A percentile compares a stretch with the other conserved stretches of the same genome.
These are phyloP conservation scores for Henckelia pumila DNA, from an alignment of 257 asterid genomes.

Conservation along the genomic window DNA sequence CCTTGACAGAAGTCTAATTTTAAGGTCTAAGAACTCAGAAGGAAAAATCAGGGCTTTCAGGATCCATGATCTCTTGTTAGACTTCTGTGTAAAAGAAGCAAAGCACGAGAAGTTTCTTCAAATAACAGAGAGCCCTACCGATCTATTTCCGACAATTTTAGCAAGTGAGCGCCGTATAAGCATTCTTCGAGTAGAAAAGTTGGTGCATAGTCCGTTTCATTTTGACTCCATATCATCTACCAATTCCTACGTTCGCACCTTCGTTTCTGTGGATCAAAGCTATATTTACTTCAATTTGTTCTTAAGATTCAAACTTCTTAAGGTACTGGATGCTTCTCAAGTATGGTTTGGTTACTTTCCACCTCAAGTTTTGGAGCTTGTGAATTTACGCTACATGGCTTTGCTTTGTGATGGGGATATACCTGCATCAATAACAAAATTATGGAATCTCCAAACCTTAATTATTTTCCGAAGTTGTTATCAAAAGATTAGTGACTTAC, in stretches of 20 bases:
- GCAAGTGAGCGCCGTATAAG: not conserved
- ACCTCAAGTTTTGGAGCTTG: not conserved
- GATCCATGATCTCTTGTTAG: too few species aligned
- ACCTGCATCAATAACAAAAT: not conserved
- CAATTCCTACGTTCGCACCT: conserved; percentile 6
- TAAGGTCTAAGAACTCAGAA: not conserved
- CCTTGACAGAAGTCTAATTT: conserved; percentile 12
- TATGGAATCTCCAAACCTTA: too few species aligned
- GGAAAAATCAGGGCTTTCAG: too few species aligned
- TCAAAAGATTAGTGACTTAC: too few species aligned
- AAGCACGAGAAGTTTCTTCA: not conserved
- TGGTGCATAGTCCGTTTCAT: not conserved
- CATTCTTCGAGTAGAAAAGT: not conserved
- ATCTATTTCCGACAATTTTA: not conserved
- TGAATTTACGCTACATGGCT: conserved; percentile 17
- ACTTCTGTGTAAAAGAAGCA: not conserved
- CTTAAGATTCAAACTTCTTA: conserved; percentile 1
- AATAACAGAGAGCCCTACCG: not conserved
- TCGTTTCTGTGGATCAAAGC: conserved; percentile 1
- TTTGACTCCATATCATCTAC: not conserved
- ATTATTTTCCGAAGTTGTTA: too few species aligned
- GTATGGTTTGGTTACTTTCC: not conserved
- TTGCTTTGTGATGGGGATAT: not conserved
- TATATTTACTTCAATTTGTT: not conserved
- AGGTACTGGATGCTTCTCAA: conserved; percentile 4